Evolutionary conservation across 2,329 filamentous ascomycete genomes (phyloP), one percentile per base, ranked within the genome.

Genomic region (Neonectria hederae): DNA sequence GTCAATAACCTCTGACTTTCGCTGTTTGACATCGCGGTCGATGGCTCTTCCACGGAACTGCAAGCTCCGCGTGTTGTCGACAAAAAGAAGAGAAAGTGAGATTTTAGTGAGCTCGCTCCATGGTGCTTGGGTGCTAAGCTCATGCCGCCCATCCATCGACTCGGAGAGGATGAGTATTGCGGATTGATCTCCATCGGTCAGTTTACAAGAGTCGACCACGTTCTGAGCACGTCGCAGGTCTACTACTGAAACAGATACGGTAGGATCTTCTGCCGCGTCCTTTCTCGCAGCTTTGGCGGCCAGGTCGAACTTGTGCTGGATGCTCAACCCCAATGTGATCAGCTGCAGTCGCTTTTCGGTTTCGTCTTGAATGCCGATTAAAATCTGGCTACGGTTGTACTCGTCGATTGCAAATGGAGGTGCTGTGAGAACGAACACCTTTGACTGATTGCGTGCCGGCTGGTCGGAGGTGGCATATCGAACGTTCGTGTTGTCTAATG

Each of bases 71-170:
- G 85, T 81, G 67, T 91, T 88, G 61, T 89, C 84, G 22, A 88
- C 76, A 63, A 84, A 83, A 21, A 93, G 80, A 28, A 83, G 70
- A 2, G 91, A 89, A 2, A 93, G 78, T 0, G 84, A 81, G n/a
- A 94, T 79, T 46, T 88, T 88, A n/a, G 89, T 87, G 13, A 91
- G 83, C 56, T 86, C 85, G 62, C 90, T 89, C 92, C 92, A 94
- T 0, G 91, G 91, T 6, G 90, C 90, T 76, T 94, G 91, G 10
- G 92, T 80, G 68, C 89, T 92, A 17, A 95, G 78, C 72, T 91
- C 88, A 51, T 87, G 86, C 30, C 85, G 84, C 1, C 90, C 90
- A 67, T 88, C 82, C 54, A 85, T 84, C 24, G 88, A 87, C 69
- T 90, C 87, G 3, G 89, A 91, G 14, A 95, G 79, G 26, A 92